Evolutionary conservation across 768 basidiomycete species (phyloP).

Genomic region (Boletus barrowsii): DNA sequence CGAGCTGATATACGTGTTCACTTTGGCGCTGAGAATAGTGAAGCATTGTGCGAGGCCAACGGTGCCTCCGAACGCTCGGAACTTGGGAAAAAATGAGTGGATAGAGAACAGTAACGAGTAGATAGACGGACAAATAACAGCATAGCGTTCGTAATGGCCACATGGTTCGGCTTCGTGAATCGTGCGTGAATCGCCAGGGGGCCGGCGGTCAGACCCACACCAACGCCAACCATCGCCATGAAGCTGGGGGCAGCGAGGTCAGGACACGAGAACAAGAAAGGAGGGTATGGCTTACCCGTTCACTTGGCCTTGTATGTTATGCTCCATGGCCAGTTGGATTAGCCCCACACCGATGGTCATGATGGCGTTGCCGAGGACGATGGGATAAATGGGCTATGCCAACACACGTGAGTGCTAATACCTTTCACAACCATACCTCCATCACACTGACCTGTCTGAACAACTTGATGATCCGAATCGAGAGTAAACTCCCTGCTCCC

Average conservation of each 20-base stretch:
- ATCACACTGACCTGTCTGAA: conserved; percentile 34
- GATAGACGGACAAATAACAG: conserved; percentile 41
- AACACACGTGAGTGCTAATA: background rate
- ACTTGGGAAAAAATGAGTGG: conserved; percentile 27
- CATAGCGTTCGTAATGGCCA: conserved; percentile 44
- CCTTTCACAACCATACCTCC: background rate
- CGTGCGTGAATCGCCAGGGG: conserved; percentile 44
- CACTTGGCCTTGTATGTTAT: conserved; percentile 32
- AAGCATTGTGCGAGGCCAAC: conserved; percentile 53
- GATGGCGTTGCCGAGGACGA: conserved; percentile 37
- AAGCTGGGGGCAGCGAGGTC: conserved; percentile 27
- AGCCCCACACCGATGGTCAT: conserved; percentile 42
- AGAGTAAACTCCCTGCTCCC: conserved; percentile 38
- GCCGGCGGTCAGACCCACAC: conserved; percentile 40
- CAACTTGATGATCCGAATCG: conserved; percentile 34
- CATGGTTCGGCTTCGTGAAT: conserved; percentile 40
- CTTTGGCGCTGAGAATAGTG: conserved; percentile 45
- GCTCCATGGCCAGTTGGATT: conserved; percentile 40
- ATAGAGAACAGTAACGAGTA: accelerated
- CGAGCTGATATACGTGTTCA: conserved; percentile 30
- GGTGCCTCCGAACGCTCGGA: conserved; percentile 49
- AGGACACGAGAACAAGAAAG: background rate
- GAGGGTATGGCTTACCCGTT: conserved; percentile 30
- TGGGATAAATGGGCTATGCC: conserved; percentile 40
- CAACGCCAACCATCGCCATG: conserved; percentile 44